Conservation (phyloP, 495 filamentous ascomycete species). For the Parachaetomium inaequale region DNA sequence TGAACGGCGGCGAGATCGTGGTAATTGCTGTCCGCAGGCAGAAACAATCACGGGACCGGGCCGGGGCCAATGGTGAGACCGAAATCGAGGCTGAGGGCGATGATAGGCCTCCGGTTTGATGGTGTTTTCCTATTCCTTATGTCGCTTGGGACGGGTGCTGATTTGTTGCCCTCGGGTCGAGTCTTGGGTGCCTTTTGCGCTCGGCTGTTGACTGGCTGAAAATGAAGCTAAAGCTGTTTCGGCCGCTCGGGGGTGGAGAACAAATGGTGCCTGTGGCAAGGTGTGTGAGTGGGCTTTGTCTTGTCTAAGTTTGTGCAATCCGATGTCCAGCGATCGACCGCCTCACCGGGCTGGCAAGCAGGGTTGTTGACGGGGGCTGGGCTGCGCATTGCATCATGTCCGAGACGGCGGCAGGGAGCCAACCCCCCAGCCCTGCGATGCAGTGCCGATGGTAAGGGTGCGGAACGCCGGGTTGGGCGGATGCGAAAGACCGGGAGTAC, state of each 20-base stretch:
- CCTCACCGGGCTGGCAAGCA: constrained; percentile 10
- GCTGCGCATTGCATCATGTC: constrained; percentile 20
- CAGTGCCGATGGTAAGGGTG: background rate
- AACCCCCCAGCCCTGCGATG: background rate
- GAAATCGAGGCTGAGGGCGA: constrained; percentile 33
- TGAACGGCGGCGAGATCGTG: constrained; percentile 36
- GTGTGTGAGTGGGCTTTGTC: constrained; percentile 26
- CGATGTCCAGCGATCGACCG: constrained; percentile 9
- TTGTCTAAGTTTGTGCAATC: constrained; percentile 1
- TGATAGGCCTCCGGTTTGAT: constrained; percentile 47
- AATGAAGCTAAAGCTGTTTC: constrained; percentile 18
- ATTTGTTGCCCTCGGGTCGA: constrained; percentile 39
- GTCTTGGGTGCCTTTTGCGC: constrained; percentile 29
- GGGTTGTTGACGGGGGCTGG: constrained; percentile 1
- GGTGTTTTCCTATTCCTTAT: constrained; percentile 38
- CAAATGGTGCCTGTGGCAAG: constrained; percentile 23
- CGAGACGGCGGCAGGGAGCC: background rate
- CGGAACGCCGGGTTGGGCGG: background rate
- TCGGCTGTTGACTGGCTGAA: constrained; percentile 34
- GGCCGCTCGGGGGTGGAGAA: constrained; percentile 16
- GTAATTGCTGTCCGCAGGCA: constrained; percentile 48
- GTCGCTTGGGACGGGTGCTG: constrained; percentile 37
- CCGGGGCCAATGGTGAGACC: constrained; percentile 43
- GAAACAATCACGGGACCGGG: constrained; percentile 48
- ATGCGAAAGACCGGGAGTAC: background rate